Conservation (phyloP, 176 grass and related monocot species). For the Aegilops umbellulata region DNA sequence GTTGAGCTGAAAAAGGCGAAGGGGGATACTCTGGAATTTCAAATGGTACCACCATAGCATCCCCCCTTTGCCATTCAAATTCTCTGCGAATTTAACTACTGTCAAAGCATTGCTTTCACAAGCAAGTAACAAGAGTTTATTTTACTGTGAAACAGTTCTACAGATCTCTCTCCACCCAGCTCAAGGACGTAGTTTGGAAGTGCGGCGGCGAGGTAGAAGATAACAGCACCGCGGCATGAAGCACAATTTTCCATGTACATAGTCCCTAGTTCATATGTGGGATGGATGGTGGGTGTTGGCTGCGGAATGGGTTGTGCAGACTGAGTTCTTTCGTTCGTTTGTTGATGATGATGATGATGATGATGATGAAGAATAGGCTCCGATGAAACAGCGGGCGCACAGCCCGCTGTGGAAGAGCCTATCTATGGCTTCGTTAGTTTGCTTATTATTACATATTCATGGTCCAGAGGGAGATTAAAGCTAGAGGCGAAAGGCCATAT, state of each 20-base stretch:
- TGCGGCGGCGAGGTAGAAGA: slow-evolving; percentile 62
- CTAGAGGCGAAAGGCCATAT: background rate
- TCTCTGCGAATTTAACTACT: background rate
- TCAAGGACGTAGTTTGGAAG: slow-evolving; percentile 97
- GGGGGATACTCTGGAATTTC: slow-evolving; percentile 96
- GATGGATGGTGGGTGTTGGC: background rate
- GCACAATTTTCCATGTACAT: slow-evolving; percentile 27
- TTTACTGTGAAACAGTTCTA: slow-evolving; percentile 67
- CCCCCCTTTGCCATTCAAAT: background rate
- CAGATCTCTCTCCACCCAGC: slow-evolving; percentile 65
- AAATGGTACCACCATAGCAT: slow-evolving; percentile 54
- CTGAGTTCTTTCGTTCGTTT: slow-evolving; percentile 49
- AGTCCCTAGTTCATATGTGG: slow-evolving; percentile 7
- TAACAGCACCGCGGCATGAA: slow-evolving; percentile 32
- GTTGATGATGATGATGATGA: slow-evolving; percentile 30
- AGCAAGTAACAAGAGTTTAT: background rate
- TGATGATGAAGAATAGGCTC: slow-evolving; percentile 9
- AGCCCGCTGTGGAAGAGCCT: slow-evolving; percentile 42
- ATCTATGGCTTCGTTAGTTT: slow-evolving; percentile 18
- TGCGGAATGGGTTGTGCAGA: slow-evolving; percentile 22
- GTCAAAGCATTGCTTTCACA: background rate
- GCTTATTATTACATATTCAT: background rate
- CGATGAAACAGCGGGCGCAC: slow-evolving; percentile 34
- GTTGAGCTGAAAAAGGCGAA: slow-evolving; percentile 92
- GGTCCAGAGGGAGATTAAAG: slow-evolving; percentile 19